Evolutionary conservation across 2,329 filamentous ascomycete genomes (phyloP), one percentile per base, ranked within the genome.

Genomic region (Cercospora sojina): DNA sequence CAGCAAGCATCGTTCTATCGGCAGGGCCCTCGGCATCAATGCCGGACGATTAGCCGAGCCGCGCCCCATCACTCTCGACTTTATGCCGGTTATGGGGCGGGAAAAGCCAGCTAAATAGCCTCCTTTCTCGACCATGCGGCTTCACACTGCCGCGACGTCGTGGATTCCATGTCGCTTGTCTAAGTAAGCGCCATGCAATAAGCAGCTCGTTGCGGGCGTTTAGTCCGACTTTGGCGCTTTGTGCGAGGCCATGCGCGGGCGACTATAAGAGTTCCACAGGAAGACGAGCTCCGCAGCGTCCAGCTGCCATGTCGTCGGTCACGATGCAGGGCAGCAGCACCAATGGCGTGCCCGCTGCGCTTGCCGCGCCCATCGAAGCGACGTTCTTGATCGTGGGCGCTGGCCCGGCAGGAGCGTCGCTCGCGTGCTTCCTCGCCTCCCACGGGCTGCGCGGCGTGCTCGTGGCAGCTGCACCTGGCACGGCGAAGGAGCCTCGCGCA

Each of bases 401-500:
- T 23, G 76, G 76, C 29, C 76, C 76, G 27, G 76, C 76, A 55
- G 76, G 76, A n/a, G 75, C 75, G 23, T 73, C 74, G 3, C 65
- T 78, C 16, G 76, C 74, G 23, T 75, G 71, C 68, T 78, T 78
- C 62, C 73, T 78, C 49, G 71, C 74, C 23, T 72, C 71, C 23
- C 68, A 77, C 68, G 73, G 72, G 1, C 74, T 85, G 3, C 83
- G 77, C 31, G 87, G 87, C 0, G 80, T 88, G 53, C 81, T 88
- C 68, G 79, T 89, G 59, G 81, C 81, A 6, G 73, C 80, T 2
- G 80, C 82, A 0, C 75, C 83, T 0, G 80, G 81, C 3, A 86
- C 83, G 0, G 84, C 86, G 1, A 78, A 84, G 65, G 87, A 85
- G 0, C 86, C 86, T 1, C 78, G 86, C 41, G 86, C 86, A 1